Evolutionary conservation across 768 basidiomycete genomes (phyloP), one percentile per base, ranked within the genome.

Genomic region (Antrodiella citrinella): DNA sequence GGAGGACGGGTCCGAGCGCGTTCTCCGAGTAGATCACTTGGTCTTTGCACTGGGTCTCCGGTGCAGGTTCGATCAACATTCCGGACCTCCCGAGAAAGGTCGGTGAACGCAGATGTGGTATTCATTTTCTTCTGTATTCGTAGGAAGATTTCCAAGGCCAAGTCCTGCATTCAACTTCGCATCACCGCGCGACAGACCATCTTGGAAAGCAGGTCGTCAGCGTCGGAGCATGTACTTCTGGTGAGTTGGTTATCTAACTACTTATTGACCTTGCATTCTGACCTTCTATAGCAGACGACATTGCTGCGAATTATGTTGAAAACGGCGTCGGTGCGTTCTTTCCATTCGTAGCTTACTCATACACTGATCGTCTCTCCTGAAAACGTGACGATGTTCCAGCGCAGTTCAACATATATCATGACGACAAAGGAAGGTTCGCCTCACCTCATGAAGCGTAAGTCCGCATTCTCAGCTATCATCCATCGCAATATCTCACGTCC

Each of bases 201-300:
- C 44, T 59, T 1, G 85, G 82, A 12, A 86, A 86, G 67, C 86
- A 81, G 58, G 82, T 85, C 0, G 69, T 81, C 3, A 78, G 87
- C 2, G 66, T 87, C 3, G 85, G 86, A 1, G 72, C 83, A 12
- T 78, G 78, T 45, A 83, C 81, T 10, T 82, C 78, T 1, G 73
- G 75, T 72, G 52, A 20, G 5, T 49, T 22, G 15, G 26, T 39
- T 35, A n/a, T 38, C 10, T 10, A 38, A 15, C 24, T 4, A 4
- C 40, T 10, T 18, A 21, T 12, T 19, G 49, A 19, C 15, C 44
- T 38, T 26, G 18, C 40, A 7, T 7, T 12, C 20, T 11, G n/a
- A 42, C 25, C 48, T 2, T 38, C 13, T 18, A 2, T 35, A 60
- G 73, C 67, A 0, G 75, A 78, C 54, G 77, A 78, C 44, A 73